phyloP scores from a whole-genome alignment of 1,284 basidiomycete species.

The Agroathelia rolfsii region DNA sequence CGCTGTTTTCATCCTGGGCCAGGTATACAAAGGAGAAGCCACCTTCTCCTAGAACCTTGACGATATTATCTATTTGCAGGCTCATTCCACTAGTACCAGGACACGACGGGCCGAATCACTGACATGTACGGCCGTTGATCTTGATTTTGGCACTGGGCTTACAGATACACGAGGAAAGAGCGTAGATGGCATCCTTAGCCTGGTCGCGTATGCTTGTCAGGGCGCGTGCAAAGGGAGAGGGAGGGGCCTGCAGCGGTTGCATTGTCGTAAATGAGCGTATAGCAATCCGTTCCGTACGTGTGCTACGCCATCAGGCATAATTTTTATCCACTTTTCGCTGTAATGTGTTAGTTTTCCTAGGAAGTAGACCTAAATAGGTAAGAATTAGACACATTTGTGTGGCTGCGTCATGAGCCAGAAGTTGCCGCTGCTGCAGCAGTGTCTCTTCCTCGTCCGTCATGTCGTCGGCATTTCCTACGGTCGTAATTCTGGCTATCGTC shows the following conservation, averaged over 20 bases:
- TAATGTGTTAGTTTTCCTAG: too few species aligned
- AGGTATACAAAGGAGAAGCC: conserved; percentile 94
- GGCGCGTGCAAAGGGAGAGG: too few species aligned
- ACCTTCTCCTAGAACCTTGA: conserved; percentile 87
- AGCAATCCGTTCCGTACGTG: too few species aligned
- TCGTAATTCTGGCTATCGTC: conserved; percentile 45
- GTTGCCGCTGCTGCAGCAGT: too few species aligned
- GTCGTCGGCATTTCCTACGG: conserved; percentile 46
- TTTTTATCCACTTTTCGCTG: too few species aligned
- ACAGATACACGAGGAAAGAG: conserved; percentile 71
- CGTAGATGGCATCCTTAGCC: conserved; percentile 71
- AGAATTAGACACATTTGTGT: too few species aligned
- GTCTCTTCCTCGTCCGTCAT: too few species aligned
- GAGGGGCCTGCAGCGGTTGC: too few species aligned
- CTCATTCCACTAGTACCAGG: conserved; percentile 4
- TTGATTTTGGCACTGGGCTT: conserved; percentile 77
- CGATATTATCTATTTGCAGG: conserved; percentile 58
- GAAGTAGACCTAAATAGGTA: too few species aligned
- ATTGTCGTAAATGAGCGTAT: too few species aligned
- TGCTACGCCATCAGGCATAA: too few species aligned
- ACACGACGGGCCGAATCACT: conserved; percentile 21
- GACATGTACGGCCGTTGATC: conserved; percentile 88
- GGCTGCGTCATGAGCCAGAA: too few species aligned
- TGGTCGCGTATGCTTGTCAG: conserved; percentile 63
- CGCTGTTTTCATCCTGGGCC: conserved; percentile 78